Percentiles rank a stretch among this genome's conserved stretches.
These are phyloP conservation scores for Stachybotrys elegans DNA, from an alignment of 2,329 filamentous ascomycete genomes.

Conservation along the genomic window DNA sequence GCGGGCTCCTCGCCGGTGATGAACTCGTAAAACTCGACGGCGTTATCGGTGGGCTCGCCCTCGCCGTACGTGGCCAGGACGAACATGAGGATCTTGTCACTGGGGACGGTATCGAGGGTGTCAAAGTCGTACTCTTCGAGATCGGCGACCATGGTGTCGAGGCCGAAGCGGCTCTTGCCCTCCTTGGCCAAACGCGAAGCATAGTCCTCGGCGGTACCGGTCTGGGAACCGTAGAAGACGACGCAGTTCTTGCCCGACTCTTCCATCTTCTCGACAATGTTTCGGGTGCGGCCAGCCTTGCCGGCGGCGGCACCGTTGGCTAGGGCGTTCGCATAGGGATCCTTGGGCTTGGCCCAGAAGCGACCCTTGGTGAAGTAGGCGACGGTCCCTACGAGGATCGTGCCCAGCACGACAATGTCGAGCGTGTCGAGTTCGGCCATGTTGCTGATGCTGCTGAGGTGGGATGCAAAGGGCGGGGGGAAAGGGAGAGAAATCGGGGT, in stretches of 20 bases:
- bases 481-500: neutral
- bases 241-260: constrained; percentile 95
- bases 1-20: constrained; percentile 73
- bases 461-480: neutral
- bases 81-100: constrained; percentile 91
- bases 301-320: constrained; percentile 62
- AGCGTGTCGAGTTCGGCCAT: constrained; percentile 97
- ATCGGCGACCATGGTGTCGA: constrained; percentile 98
- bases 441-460: too few relatives aligned
- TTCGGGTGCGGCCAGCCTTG: constrained; percentile 80
- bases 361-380: constrained; percentile 98
- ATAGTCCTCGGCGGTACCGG: constrained; percentile 96
- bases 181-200: constrained; percentile 95
- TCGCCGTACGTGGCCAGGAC: constrained; percentile 96
- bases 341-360: constrained; percentile 83
- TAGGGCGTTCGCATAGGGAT: constrained; percentile 78
- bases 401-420: constrained; percentile 85
- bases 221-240: constrained; percentile 98
- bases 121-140: constrained; percentile 97
- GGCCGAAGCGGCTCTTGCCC: constrained; percentile 89
- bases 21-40: constrained; percentile 98
- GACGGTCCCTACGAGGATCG: constrained; percentile 77
- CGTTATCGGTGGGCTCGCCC: constrained; percentile 97
- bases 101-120: constrained; percentile 81
- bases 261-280: constrained; percentile 94